These are phyloP conservation scores for Hysterium pulicare DNA, from an alignment of 2,329 filamentous ascomycete genomes.

Conservation along the genomic window DNA sequence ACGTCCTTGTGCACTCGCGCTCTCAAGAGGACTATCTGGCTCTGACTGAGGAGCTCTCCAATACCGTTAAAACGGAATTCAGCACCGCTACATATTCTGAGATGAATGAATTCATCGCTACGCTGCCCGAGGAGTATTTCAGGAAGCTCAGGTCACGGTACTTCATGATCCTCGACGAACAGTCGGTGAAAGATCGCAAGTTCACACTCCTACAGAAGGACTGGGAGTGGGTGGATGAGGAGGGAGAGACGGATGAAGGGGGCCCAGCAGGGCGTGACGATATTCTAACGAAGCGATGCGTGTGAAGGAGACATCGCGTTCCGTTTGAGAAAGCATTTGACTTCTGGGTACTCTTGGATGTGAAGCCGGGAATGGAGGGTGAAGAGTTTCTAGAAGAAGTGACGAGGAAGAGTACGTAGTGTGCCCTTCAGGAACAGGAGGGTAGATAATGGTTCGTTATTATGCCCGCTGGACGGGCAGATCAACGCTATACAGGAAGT, in stretches of 20 bases:
- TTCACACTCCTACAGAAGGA: slow-evolving; percentile 7
- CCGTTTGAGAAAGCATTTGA: too few relatives aligned
- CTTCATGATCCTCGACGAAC: slow-evolving; percentile 9
- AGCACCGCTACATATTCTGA: slow-evolving; percentile 3
- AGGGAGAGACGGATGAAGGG: neutral
- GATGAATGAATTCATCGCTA: slow-evolving; percentile 2
- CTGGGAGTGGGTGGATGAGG: neutral
- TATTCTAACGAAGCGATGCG: neutral
- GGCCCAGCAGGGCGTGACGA: neutral
- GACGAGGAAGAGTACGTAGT: too few relatives aligned
- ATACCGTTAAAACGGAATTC: slow-evolving; percentile 5
- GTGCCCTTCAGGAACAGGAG: too few relatives aligned
- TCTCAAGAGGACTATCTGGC: neutral
- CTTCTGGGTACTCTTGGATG: too few relatives aligned
- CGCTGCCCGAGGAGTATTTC: neutral
- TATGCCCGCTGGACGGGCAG: too few relatives aligned
- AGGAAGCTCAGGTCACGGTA: neutral
- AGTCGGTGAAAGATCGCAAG: slow-evolving; percentile 7
- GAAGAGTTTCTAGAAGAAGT: too few relatives aligned
- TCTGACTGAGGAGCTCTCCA: slow-evolving; percentile 2
- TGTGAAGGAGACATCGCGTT: slow-evolving; percentile 1
- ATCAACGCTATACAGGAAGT: too few relatives aligned
- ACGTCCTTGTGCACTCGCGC: slow-evolving; percentile 2
- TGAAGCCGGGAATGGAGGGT: too few relatives aligned
- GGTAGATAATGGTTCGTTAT: too few relatives aligned